Evolutionary conservation across 805 yeast genomes (phyloP).

Genomic region (Nakazawaea holstii): DNA sequence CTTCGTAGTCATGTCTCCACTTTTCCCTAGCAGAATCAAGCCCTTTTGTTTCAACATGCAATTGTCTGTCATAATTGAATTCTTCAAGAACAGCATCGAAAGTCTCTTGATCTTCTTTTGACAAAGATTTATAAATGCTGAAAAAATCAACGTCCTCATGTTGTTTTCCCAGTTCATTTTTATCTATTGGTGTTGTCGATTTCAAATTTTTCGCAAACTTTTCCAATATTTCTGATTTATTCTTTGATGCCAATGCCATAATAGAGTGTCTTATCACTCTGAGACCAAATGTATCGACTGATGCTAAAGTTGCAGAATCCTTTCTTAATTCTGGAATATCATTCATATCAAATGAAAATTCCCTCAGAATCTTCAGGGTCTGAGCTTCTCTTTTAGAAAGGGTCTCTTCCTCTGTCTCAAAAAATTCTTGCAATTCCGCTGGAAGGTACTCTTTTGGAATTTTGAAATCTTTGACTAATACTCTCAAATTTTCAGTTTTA

Average conservation of each 20-base stretch:
- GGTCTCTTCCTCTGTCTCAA: slow-evolving; percentile 16
- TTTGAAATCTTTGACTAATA: slow-evolving; percentile 15
- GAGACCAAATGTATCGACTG: slow-evolving; percentile 76
- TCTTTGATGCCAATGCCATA: slow-evolving; percentile 36
- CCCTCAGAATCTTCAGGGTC: slow-evolving; percentile 13
- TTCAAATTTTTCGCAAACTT: slow-evolving; percentile 6
- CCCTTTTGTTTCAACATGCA: slow-evolving; percentile 69
- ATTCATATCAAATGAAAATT: slow-evolving; percentile 9
- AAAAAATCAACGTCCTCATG: slow-evolving; percentile 48
- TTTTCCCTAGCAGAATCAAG: slow-evolving; percentile 80
- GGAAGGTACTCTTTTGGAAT: slow-evolving; percentile 22
- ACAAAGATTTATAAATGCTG: slow-evolving; percentile 53
- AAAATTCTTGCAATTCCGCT: slow-evolving; percentile 27
- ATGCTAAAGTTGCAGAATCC: slow-evolving; percentile 45
- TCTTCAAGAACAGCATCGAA: slow-evolving; percentile 67
- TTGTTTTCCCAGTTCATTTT: neutral
- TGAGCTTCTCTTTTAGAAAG: neutral
- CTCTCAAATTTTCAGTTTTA: slow-evolving; percentile 39
- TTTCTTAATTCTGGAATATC: slow-evolving; percentile 42
- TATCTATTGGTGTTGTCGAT: slow-evolving; percentile 6
- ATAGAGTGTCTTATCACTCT: slow-evolving; percentile 74
- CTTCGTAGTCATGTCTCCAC: slow-evolving; percentile 83
- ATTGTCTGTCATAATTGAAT: slow-evolving; percentile 73
- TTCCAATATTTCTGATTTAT: slow-evolving; percentile 12
- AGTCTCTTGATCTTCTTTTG: slow-evolving; percentile 36